Evolutionary conservation across 345 rosid genomes (phyloP).

Genomic region (Clarkia xantiana): DNA sequence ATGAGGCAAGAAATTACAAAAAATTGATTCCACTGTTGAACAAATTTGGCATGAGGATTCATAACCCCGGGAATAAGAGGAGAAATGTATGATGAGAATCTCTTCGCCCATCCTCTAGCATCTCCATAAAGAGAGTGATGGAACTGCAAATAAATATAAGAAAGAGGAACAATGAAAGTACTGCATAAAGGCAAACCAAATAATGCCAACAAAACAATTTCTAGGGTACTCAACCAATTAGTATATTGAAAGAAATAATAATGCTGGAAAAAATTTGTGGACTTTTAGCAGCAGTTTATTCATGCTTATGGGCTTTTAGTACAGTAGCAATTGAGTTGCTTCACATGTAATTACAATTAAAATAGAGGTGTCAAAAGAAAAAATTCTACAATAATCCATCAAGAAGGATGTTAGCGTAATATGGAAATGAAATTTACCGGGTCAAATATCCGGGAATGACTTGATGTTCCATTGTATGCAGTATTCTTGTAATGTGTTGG

Average conservation of each 20-base stretch:
- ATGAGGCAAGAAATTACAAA: slow-evolving; percentile 56
- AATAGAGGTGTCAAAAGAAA: too few species aligned
- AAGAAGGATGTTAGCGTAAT: not conserved
- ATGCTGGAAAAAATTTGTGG: not conserved
- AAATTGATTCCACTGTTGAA: slow-evolving; percentile 58
- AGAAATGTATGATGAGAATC: slow-evolving; percentile 21
- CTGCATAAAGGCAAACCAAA: not conserved
- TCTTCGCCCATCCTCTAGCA: slow-evolving; percentile 76
- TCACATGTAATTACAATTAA: too few species aligned
- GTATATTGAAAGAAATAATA: not conserved
- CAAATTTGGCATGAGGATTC: slow-evolving; percentile 61
- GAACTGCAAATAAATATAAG: slow-evolving; percentile 25
- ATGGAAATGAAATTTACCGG: slow-evolving; percentile 23
- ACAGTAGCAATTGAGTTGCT: too few species aligned
- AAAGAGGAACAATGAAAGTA: slow-evolving; percentile 3
- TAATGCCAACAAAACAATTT: not conserved
- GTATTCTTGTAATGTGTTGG: slow-evolving; percentile 49
- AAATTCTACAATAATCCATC: not conserved
- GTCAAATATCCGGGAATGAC: slow-evolving; percentile 38
- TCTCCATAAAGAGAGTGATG: slow-evolving; percentile 62
- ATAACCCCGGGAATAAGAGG: slow-evolving; percentile 40
- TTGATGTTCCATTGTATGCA: slow-evolving; percentile 20
- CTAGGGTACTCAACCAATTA: not conserved
- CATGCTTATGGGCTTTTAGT: too few species aligned
- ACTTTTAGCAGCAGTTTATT: too few species aligned